These are phyloP conservation scores for Elsinoe australis DNA, from an alignment of 2,329 filamentous ascomycete species.

Conservation along the genomic window DNA sequence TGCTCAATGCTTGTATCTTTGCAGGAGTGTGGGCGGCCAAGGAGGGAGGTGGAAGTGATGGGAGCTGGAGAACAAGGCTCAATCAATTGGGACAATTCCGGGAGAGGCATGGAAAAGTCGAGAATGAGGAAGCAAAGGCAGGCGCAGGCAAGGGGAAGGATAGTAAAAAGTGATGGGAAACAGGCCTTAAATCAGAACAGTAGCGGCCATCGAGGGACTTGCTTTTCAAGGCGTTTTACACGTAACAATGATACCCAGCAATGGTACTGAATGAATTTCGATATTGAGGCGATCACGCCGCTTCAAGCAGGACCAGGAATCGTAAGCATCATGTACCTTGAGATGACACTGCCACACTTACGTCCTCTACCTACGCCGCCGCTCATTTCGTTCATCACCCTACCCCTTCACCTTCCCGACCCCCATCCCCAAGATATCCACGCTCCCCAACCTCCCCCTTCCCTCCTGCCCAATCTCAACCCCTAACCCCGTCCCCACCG, in stretches of 20 bases:
- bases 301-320: too few relatives aligned
- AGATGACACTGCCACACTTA: too few relatives aligned
- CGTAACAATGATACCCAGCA: too few relatives aligned
- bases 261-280: too few relatives aligned
- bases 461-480: not conserved
- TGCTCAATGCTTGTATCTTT: conserved; percentile 90
- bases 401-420: not conserved
- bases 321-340: too few relatives aligned
- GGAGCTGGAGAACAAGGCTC: conserved; percentile 81
- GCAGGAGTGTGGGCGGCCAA: conserved; percentile 79
- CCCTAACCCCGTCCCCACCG: not conserved
- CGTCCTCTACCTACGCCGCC: not conserved
- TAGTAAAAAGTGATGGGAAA: not conserved
- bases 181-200: not conserved
- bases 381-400: not conserved
- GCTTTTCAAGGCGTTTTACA: too few relatives aligned
- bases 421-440: conserved; percentile 10
- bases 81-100: conserved; percentile 76
- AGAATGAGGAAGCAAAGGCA: not conserved
- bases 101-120: conserved; percentile 42
- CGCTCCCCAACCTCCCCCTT: not conserved
- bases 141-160: not conserved
- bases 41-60: conserved; percentile 55
- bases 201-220: not conserved
- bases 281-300: too few relatives aligned